A percentile compares a stretch with the other conserved stretches of the same genome.
phyloP scores from a whole-genome alignment of 23 red algal species.

The Gracilariopsis chorda region DNA sequence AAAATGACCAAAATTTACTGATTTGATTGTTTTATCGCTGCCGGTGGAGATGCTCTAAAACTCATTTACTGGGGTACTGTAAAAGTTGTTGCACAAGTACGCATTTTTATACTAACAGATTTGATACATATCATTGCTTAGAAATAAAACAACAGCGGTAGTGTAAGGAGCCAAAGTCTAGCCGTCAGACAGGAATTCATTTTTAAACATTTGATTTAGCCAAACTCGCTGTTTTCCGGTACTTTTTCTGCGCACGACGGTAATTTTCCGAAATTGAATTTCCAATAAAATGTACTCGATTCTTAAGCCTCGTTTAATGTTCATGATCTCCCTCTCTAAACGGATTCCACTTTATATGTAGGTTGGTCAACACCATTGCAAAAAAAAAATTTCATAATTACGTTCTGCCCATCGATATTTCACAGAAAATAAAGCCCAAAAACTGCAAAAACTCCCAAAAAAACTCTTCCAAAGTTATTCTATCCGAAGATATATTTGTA shows the following conservation, averaged over 20 bases:
- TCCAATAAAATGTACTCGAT: background rate
- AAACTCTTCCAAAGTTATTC: conserved; percentile 15
- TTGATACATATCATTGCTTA: too few species aligned
- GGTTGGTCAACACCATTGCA: background rate
- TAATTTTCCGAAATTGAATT: background rate
- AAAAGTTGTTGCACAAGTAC: too few species aligned
- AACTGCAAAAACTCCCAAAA: background rate
- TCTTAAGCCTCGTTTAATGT: background rate
- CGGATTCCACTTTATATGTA: background rate
- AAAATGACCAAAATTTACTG: too few species aligned
- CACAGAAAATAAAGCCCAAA: background rate
- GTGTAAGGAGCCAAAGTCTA: background rate
- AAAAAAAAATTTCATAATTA: background rate
- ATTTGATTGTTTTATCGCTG: too few species aligned
- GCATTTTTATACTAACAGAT: too few species aligned
- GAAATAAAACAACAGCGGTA: too few species aligned
- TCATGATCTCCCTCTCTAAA: background rate
- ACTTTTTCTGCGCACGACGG: background rate
- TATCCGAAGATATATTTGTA: background rate
- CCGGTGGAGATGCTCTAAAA: too few species aligned
- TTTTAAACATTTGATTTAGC: background rate
- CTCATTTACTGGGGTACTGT: too few species aligned
- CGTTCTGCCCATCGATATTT: background rate
- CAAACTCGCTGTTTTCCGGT: background rate
- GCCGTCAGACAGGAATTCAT: background rate